Conservation (phyloP, 1,139 yeast genomes). For the Yamadazyma sp. region DNA sequence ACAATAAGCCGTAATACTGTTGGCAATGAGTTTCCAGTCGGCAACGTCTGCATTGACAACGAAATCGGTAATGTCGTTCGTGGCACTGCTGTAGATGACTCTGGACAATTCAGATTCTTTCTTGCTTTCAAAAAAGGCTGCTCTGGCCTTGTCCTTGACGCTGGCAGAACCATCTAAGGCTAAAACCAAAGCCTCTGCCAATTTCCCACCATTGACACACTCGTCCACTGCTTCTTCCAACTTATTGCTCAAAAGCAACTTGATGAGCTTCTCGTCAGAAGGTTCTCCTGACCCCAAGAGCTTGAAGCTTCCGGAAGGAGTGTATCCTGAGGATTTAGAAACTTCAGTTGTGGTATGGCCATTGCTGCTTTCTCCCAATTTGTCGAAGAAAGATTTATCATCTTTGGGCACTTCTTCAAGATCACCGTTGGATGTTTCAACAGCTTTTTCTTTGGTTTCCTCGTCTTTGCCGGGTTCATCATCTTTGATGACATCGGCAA, state of each 20-base stretch:
- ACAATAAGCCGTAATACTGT: slow-evolving; percentile 62
- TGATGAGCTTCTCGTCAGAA: slow-evolving; percentile 47
- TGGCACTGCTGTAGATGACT: slow-evolving; percentile 64
- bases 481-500: slow-evolving; percentile 22
- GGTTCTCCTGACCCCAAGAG: slow-evolving; percentile 23
- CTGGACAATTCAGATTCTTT: slow-evolving; percentile 67
- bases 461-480: slow-evolving; percentile 12
- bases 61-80: slow-evolving; percentile 65
- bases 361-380: slow-evolving; percentile 29
- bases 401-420: slow-evolving; percentile 19
- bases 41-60: slow-evolving; percentile 74
- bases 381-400: slow-evolving; percentile 47
- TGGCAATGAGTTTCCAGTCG: slow-evolving; percentile 85
- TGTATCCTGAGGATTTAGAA: slow-evolving; percentile 18
- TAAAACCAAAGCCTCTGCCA: slow-evolving; percentile 79
- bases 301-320: slow-evolving; percentile 50
- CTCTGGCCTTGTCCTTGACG: slow-evolving; percentile 65
- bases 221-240: slow-evolving; percentile 65
- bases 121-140: slow-evolving; percentile 64
- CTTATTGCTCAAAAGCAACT: slow-evolving; percentile 63
- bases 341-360: neutral
- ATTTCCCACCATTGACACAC: slow-evolving; percentile 62
- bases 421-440: slow-evolving; percentile 2
- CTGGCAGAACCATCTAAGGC: slow-evolving; percentile 70
- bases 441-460: neutral